Conservation (phyloP, 192 early-diverging fungal species). For the Ambispora gerdemannii region DNA sequence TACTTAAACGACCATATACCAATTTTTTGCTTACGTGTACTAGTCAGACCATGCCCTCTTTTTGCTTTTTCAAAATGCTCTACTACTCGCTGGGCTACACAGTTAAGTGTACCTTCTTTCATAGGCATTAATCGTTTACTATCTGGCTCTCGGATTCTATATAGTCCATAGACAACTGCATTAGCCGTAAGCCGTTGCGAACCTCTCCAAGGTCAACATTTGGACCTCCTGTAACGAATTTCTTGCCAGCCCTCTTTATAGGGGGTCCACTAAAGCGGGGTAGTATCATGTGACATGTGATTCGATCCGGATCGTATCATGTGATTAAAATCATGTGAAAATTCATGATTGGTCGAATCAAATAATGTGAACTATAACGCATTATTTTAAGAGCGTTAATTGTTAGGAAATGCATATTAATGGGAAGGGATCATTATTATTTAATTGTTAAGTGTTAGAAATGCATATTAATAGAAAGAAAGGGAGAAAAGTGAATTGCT, state of each 20-base stretch:
- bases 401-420: no score
- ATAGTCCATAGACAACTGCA: conserved; percentile 19
- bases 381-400: no score
- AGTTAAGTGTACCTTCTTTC: conserved; percentile 22
- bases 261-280: no score
- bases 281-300: no score
- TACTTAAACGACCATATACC: background rate
- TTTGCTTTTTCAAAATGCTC: conserved; percentile 17
- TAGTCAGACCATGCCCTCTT: background rate
- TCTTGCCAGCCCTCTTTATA: background rate
- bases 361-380: no score
- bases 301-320: no score
- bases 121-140: conserved; percentile 16
- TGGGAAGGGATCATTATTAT: no score
- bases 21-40: conserved; percentile 15
- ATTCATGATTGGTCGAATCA: no score
- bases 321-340: no score
- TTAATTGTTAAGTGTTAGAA: no score
- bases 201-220: conserved; percentile 3
- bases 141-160: conserved; percentile 17
- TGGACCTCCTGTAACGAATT: background rate
- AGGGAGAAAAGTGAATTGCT: no score
- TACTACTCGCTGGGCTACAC: conserved; percentile 6
- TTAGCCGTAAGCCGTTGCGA: conserved; percentile 1
- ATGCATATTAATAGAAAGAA: no score